Conservation (phyloP, 441 rosid genomes). For the Pelargonium exstipulatum region DNA sequence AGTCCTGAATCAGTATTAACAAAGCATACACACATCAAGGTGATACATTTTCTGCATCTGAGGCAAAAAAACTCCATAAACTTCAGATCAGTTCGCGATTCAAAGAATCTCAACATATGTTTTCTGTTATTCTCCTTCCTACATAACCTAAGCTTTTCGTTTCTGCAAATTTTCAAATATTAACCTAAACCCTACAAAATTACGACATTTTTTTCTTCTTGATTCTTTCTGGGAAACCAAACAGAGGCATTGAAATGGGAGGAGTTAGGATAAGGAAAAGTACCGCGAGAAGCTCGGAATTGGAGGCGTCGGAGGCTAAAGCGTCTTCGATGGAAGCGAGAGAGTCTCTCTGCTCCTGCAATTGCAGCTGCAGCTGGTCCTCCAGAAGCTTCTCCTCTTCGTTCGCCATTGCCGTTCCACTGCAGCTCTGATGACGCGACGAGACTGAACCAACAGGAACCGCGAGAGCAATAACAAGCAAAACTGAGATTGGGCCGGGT, state of each 20-base stretch:
- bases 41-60: not conserved
- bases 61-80: not conserved
- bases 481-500: too few relatives aligned
- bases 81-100: not conserved
- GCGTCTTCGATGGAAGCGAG: conserved; percentile 62
- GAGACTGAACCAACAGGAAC: not conserved
- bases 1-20: not conserved
- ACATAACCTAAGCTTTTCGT: not conserved
- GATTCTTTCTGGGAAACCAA: not conserved
- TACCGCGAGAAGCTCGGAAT: conserved; percentile 73
- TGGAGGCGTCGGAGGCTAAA: conserved; percentile 54
- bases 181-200: not conserved
- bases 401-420: conserved; percentile 41
- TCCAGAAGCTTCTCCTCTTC: conserved; percentile 75
- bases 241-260: conserved; percentile 4
- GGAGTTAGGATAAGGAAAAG: conserved; percentile 1
- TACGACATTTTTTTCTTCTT: not conserved
- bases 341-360: conserved; percentile 68
- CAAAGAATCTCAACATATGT: not conserved
- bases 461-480: not conserved
- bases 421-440: not conserved
- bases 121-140: not conserved
- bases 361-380: conserved; percentile 65
- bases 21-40: not conserved
- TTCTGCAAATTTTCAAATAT: not conserved